Evolutionary conservation across 2,329 filamentous ascomycete genomes (phyloP), one percentile per base, ranked within the genome.

Genomic region (Pseudogymnoascus sp.): DNA sequence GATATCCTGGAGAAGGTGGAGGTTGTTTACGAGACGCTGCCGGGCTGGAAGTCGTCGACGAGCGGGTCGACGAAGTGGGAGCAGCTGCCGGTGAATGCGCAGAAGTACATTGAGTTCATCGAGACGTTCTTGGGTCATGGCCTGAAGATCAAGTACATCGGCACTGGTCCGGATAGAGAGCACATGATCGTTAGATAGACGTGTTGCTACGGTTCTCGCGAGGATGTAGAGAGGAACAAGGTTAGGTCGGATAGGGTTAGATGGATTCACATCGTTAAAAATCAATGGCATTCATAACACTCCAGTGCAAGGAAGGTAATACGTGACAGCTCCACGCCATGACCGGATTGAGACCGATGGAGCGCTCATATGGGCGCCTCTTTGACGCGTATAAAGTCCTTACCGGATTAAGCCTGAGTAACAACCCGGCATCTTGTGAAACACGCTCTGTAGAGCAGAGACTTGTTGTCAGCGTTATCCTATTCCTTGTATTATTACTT

Each of bases 11-110:
- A 82, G 28, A 77, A 79, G 61, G 80, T 84, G 62, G 82, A 88
- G 70, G 84, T 89, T 16, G 79, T 84, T 38, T 91, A 91, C 75
- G 79, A 85, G 69, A 88, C 86, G 62, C 75, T 92, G 64, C 80
- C 83, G 16, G 89, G 89, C 59, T 92, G 88, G 89, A 80, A 88
- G 71, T 80, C 78, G 71, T 77, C 82, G 37, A 91, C 85, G 0
- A 85, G 84, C 5, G 80, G 82, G 59, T 18, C 34, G 12, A 60
- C 34, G 28, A 61, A 60, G 31, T 40, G 1, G 59, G 64, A 46
- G 77, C 79, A 87, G 34, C 77, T 91, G 43, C 88, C 88, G 5
- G 76, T 78, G 70, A 79, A 87, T 70, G 88, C 88, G 18, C 80
- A 82, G 64, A 82, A 82, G 49, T 91, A 91, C 70, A 77, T 91